Evolutionary conservation across 2,329 filamentous ascomycete genomes (phyloP), one percentile per base, ranked within the genome.

Genomic region (Coniochaeta ligniaria): DNA sequence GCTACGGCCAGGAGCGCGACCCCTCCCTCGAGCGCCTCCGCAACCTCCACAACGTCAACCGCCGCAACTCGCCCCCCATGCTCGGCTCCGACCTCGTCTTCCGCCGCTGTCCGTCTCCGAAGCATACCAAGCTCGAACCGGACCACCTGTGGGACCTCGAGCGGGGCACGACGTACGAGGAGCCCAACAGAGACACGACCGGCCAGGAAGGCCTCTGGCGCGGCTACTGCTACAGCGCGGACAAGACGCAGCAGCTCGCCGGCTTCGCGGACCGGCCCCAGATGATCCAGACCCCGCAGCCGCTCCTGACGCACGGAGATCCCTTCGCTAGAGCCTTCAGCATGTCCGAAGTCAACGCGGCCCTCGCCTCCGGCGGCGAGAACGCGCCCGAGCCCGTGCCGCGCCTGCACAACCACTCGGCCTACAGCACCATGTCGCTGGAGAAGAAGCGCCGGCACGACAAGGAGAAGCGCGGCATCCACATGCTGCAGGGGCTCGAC

Each of bases 41-140:
- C 28, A 63, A 71, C 56, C 66, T 84, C 43, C 76, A 80, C 63
- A 78, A 79, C 28, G 83, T 85, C 76, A 80, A 80, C 24, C 63
- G 65, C 16, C 69, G 66, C 22, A 59, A 63, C 38, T 86, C 86
- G 62, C 94, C 94, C 45, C 94, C 94, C 11, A 96, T 98, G 92
- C 84, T 96, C 12, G 94, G 94, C 60, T 77, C 80, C 61, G 90
- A 96, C 66, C 83, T 98, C 60, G 79, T 81, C 28, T 96, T 97
- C 71, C 90, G 92, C 36, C 84, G 83, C 71, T 96, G 92, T 71
- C 81, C 83, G 11, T 96, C 93, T 28, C 94, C 94, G 6, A 88
- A 94, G 72, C 84, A 87, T 60, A 96, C 92, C 17, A 87, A 91
- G 68, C 89, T 96, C 68, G 92, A 96, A 70, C 87, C 90, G 0